These are phyloP conservation scores for Yamadazyma aaseri DNA, from an alignment of 1,139 yeast species.

Conservation along the genomic window DNA sequence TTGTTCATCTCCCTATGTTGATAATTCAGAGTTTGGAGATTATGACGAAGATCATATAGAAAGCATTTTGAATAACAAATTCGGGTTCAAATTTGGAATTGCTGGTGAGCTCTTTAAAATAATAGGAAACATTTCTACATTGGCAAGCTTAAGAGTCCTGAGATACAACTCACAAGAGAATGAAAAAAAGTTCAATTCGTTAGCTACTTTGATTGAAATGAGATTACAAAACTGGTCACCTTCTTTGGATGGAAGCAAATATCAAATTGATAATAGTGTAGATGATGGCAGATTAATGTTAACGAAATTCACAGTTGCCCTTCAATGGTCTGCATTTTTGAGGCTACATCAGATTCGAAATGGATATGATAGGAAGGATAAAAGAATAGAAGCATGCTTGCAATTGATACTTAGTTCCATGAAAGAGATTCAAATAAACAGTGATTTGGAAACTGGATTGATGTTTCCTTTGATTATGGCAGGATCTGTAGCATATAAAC, in stretches of 20 bases:
- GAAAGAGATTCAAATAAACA: conserved; percentile 14
- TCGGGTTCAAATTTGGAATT: conserved; percentile 22
- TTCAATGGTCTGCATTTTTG: conserved; percentile 23
- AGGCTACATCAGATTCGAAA: conserved; percentile 20
- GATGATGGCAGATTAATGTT: conserved; percentile 12
- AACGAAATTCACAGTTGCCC: conserved; percentile 19
- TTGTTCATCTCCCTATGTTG: conserved; percentile 19
- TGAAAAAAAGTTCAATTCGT: conserved; percentile 17
- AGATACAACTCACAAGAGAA: conserved; percentile 15
- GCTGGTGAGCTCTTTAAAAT: conserved; percentile 23
- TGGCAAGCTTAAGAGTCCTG: conserved; percentile 17
- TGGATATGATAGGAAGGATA: conserved; percentile 20
- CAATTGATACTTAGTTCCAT: conserved; percentile 17
- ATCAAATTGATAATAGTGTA: conserved; percentile 9
- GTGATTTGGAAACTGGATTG: conserved; percentile 20
- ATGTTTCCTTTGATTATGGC: conserved; percentile 25
- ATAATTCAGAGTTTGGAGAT: conserved; percentile 10
- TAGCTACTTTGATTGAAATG: conserved; percentile 21
- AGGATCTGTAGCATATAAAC: conserved; percentile 19
- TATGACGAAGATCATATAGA: conserved; percentile 19
- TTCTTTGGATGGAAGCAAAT: conserved; percentile 11
- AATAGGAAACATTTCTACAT: conserved; percentile 22
- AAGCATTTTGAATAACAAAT: conserved; percentile 18
- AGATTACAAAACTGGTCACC: conserved; percentile 21
- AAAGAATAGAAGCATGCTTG: conserved; percentile 18